phyloP scores from a whole-genome alignment of 2,329 filamentous ascomycete genomes.

The Bipolaris victoriae region DNA sequence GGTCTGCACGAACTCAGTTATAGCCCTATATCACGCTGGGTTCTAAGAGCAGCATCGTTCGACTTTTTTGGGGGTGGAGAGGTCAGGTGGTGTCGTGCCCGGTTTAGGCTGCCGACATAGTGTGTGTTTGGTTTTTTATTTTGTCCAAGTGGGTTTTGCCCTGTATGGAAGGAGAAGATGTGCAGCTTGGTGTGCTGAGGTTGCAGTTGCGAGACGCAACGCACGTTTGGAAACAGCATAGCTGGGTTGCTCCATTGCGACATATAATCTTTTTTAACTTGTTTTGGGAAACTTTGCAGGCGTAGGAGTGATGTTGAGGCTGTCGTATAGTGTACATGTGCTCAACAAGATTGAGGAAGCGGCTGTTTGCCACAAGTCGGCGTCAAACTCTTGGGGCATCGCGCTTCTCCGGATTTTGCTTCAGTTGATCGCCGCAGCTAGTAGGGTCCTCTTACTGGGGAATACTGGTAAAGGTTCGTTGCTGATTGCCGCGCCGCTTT shows the following conservation, averaged over 20 bases:
- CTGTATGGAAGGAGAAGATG: slow-evolving; percentile 14
- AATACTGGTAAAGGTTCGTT: slow-evolving; percentile 3
- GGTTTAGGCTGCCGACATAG: slow-evolving; percentile 17
- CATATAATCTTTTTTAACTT: slow-evolving; percentile 13
- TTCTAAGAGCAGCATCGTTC: slow-evolving; percentile 4
- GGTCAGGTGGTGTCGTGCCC: slow-evolving; percentile 5
- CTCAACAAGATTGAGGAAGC: slow-evolving; percentile 29
- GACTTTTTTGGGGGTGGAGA: too few species aligned
- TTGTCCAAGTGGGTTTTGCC: slow-evolving; percentile 12
- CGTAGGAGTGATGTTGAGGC: slow-evolving; percentile 18
- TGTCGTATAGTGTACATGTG: slow-evolving; percentile 29
- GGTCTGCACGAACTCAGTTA: slow-evolving; percentile 25
- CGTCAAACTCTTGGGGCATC: slow-evolving; percentile 9
- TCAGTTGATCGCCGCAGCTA: slow-evolving; percentile 15
- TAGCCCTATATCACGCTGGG: slow-evolving; percentile 14
- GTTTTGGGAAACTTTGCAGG: slow-evolving; percentile 24
- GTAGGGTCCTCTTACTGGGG: slow-evolving; percentile 6
- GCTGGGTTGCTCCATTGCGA: slow-evolving; percentile 21
- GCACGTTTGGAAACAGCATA: slow-evolving; percentile 11
- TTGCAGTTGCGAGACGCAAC: slow-evolving; percentile 26
- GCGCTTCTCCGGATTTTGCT: slow-evolving; percentile 25
- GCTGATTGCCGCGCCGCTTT: slow-evolving; percentile 4
- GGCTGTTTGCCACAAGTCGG: slow-evolving; percentile 12
- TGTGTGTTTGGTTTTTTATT: not conserved
- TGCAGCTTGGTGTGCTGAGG: slow-evolving; percentile 28